phyloP scores from a whole-genome alignment of 371 early-diverging fungal genomes.

The Encephalitozoon romaleae region DNA sequence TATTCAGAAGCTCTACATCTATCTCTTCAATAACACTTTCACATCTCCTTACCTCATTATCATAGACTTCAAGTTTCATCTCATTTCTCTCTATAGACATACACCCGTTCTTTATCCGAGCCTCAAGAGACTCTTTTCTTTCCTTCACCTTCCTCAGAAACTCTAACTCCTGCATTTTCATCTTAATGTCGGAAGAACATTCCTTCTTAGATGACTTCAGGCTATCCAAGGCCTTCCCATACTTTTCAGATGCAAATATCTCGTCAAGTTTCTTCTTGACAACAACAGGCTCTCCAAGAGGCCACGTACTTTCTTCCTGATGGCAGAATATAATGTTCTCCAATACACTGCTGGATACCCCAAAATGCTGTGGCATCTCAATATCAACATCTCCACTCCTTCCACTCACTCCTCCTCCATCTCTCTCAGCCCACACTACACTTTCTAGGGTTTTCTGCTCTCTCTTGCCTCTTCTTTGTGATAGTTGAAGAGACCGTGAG shows the following conservation, averaged over 20 bases:
- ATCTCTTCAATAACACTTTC: constrained; percentile 2
- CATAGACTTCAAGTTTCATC: background rate
- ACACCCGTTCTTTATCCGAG: background rate
- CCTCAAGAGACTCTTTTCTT: constrained; percentile 66
- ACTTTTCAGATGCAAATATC: constrained; percentile 84
- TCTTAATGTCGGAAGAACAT: constrained; percentile 64
- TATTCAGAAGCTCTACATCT: background rate
- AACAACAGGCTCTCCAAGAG: constrained; percentile 73
- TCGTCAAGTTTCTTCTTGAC: constrained; percentile 97
- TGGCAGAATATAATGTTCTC: constrained; percentile 98
- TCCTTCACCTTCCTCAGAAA: constrained; percentile 66
- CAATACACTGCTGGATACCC: constrained; percentile 81
- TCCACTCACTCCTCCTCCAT: constrained; percentile 16
- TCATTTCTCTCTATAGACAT: background rate
- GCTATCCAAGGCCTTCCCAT: constrained; percentile 76
- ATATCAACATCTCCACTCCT: constrained; percentile 3
- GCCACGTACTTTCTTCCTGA: constrained; percentile 97
- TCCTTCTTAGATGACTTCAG: constrained; percentile 72
- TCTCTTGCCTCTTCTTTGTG: constrained; percentile 63
- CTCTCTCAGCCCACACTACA: constrained; percentile 15
- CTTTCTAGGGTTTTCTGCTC: constrained; percentile 75
- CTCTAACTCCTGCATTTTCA: constrained; percentile 65
- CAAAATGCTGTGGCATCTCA: constrained; percentile 67
- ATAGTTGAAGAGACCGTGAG: constrained; percentile 68
- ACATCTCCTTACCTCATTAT: constrained; percentile 26